These are phyloP conservation scores for Rubia balearica DNA, from an alignment of 305 asterid species.

Conservation along the genomic window DNA sequence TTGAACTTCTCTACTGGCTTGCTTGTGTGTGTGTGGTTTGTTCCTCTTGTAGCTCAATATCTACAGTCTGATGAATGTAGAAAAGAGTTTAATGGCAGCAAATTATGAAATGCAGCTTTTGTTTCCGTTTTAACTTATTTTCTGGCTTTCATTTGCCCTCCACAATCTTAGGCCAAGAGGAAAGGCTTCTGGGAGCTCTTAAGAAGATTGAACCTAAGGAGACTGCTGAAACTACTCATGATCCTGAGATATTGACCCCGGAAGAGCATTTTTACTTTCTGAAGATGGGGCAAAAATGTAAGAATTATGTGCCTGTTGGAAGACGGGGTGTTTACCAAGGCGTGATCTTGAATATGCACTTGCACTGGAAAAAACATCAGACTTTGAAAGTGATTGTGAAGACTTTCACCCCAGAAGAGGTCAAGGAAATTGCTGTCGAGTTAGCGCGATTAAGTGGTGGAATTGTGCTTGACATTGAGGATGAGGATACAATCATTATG, in stretches of 20 bases:
- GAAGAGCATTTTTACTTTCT: constrained; percentile 93
- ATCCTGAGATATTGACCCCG: constrained; percentile 95
- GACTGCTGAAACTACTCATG: constrained; percentile 60
- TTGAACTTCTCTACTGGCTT: not conserved
- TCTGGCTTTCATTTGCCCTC: not conserved
- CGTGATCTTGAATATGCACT: constrained; percentile 91
- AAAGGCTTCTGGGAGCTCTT: constrained; percentile 61
- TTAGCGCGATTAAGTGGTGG: constrained; percentile 97
- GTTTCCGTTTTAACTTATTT: not conserved
- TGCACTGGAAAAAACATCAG: constrained; percentile 98
- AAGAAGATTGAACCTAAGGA: constrained; percentile 80
- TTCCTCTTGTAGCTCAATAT: not conserved
- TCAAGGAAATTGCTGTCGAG: constrained; percentile 77
- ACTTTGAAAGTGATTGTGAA: constrained; percentile 80
- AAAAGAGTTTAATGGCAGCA: not conserved
- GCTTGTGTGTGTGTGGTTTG: not conserved
- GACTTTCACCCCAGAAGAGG: constrained; percentile 85
- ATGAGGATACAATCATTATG: constrained; percentile 69
- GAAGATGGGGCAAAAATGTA: constrained; percentile 89
- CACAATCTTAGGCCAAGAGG: constrained; percentile 62
- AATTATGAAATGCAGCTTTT: not conserved
- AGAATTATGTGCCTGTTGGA: constrained; percentile 94
- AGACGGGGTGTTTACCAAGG: constrained; percentile 91
- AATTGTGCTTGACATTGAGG: constrained; percentile 86
- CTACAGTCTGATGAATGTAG: not conserved